Percentiles rank a stretch among this genome's conserved stretches.
Evolutionary conservation across 108 stramenopile species (phyloP).

Genomic region (Licmophora abbreviata): DNA sequence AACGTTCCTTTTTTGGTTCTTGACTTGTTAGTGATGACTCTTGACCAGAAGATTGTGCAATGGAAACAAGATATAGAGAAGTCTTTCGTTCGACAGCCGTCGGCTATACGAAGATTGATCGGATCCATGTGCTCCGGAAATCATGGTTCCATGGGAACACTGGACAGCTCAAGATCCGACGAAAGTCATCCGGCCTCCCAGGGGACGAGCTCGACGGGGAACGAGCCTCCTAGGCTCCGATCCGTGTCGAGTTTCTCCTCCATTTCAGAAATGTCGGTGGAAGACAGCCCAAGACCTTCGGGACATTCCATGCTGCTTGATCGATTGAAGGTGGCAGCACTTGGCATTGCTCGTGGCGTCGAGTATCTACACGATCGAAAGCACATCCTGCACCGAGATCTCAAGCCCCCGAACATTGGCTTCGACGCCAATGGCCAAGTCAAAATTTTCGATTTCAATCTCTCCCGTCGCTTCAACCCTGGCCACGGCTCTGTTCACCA

Average conservation of each 20-base stretch:
- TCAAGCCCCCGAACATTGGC: slow-evolving; percentile 34
- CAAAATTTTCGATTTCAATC: slow-evolving; percentile 60
- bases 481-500: too few relatives aligned
- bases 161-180: not conserved
- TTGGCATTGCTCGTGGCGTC: slow-evolving; percentile 15
- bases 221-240: too few relatives aligned
- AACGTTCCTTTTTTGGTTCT: slow-evolving; percentile 58
- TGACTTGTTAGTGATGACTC: slow-evolving; percentile 39
- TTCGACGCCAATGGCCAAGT: slow-evolving; percentile 36
- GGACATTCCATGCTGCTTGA: slow-evolving; percentile 4
- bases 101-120: too few relatives aligned
- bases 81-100: too few relatives aligned
- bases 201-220: too few relatives aligned
- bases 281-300: too few relatives aligned
- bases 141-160: too few relatives aligned
- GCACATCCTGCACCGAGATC: slow-evolving; percentile 27
- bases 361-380: slow-evolving; percentile 11
- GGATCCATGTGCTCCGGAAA: too few relatives aligned
- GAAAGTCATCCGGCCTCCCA: too few relatives aligned
- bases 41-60: slow-evolving; percentile 42
- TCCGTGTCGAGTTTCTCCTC: too few relatives aligned
- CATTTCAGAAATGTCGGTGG: too few relatives aligned
- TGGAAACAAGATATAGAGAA: too few relatives aligned
- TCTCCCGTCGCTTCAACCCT: slow-evolving; percentile 44
- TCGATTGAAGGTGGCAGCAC: slow-evolving; percentile 5